Evolutionary conservation across 257 asterid species (phyloP), one percentile per base, ranked within the genome.

Genomic region (Leonotis leonurus): DNA sequence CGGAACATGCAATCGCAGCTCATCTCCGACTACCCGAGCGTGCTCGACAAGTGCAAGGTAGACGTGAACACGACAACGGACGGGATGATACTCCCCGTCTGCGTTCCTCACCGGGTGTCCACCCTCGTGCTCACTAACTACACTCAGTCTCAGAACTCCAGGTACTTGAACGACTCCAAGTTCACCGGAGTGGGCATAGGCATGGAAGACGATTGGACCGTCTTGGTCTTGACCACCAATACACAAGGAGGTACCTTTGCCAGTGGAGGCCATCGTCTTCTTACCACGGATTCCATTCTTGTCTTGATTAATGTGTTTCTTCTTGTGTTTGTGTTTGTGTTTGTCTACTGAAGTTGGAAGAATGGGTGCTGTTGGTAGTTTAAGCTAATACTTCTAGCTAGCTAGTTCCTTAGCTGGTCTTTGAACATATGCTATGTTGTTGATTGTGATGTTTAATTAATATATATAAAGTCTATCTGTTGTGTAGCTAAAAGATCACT

Each of bases 121-220:
- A 83, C 96, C 1, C 80, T 87, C 0, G 96, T 90, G 40, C 93
- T 90, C 65, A 83, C 95, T 0, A 90, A 85, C 79, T 90, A 85
- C 65, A 87, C 97, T 0, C 82, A 77, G 67, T 70, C 97, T 0
- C 83, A 7, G 2, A 74, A 80, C 33, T 45, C 90, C 0, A 50
- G 60, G n/a, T 85, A 72, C 35, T 64, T 87, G 59, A 90, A 87
- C 33, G 69, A 60, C 62, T 75, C 96, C 0, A 70, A 61, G 77
- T 87, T 68, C 6, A 81, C 80, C 0, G 97, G 96, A 0, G 85
- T 67, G 0, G 96, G 97, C 4, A 62, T 90, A 2, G 96, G 88
- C 3, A 65, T 69, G 0, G 96, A 87, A 7, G 80, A 85, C 3
- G 89, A 87, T 27, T 90, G 96, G 97, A 90, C 96, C 0, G 87